Base-by-base conservation (phyloP, 225 moss, liverwort and hornwort species). In the Climacium dendroides region DNA sequence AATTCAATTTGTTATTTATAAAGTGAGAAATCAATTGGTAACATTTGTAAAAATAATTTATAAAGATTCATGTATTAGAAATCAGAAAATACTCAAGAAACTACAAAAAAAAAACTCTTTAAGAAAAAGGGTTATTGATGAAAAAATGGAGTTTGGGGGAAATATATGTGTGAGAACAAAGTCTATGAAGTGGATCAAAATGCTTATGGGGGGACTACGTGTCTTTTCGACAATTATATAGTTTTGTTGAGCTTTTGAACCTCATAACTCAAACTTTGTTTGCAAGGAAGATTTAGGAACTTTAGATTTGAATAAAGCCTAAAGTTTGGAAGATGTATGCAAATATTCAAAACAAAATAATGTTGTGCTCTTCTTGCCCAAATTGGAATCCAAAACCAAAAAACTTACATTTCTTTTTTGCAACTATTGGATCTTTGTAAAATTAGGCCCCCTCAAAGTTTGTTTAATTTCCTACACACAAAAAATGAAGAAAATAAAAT, bases 161-260 rank as follows among this genome's bases (percentile, higher is more conserved):
- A 34, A 34, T 19, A 10, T 19, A 10, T 64, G 26, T 19, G 10
- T 35, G 10, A 19, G 10, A 35, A 35, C 3, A 19, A 64, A 35
- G 64, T 35, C 1, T 64, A 35, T 37, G 2, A 69, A 69, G 8
- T 13, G 7, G 1, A 39, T 23, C 24, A 24, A 39, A 39, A 13
- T 37, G 8, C 4, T 23, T 67, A 7, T 37, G 7, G 6, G 0
- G 7, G 2, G 2, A 37, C 2, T 67, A 0, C 2, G 1, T 1
- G 4, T 23, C 11, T 13, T 67, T 37, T 37, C 4, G 13, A 23
- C 4, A 12, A n/a, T n/a, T n/a, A 67, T 22, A 7, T 22, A 2
- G 7, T 7, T 69, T 39, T 69, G 35, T 13, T 0, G 2, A 0
- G 4, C 69, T 39, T 39, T 69, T 2, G 0, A 39, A 39, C 24